phyloP scores from a whole-genome alignment of 352 stramenopile genomes.

The Phytophthora ohioensis region DNA sequence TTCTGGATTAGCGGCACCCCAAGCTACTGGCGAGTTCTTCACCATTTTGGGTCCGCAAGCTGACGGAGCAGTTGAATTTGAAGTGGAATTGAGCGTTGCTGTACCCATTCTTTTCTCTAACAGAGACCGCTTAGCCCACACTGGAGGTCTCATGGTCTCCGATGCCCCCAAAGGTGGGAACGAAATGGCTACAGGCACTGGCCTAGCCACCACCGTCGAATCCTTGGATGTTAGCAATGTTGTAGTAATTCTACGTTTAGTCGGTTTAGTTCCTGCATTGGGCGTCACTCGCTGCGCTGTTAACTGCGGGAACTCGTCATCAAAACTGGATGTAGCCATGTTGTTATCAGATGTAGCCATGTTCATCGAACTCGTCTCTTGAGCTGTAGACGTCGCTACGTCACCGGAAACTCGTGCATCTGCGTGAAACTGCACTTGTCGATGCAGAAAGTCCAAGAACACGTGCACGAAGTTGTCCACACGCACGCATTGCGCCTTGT shows the following conservation, averaged over 20 bases:
- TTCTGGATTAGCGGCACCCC: not conserved
- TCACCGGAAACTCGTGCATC: constrained; percentile 1
- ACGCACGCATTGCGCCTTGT: constrained; percentile 22
- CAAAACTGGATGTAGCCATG: constrained; percentile 24
- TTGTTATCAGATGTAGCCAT: constrained; percentile 12
- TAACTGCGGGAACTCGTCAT: constrained; percentile 53
- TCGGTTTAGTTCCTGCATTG: constrained; percentile 20
- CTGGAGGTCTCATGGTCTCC: constrained; percentile 20
- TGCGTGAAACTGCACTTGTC: constrained; percentile 26
- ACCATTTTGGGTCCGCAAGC: constrained; percentile 1
- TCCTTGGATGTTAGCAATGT: constrained; percentile 50
- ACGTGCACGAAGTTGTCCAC: constrained; percentile 41
- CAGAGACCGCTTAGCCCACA: constrained; percentile 55
- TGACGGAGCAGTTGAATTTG: not conserved
- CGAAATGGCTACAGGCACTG: constrained; percentile 36
- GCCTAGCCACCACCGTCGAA: constrained; percentile 30
- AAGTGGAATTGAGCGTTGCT: not conserved
- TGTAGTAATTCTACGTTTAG: constrained; percentile 57
- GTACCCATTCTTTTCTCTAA: constrained; percentile 55
- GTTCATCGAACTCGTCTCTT: constrained; percentile 2
- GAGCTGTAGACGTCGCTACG: not conserved
- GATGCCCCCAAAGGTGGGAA: constrained; percentile 40
- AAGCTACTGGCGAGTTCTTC: not conserved
- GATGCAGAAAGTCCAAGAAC: constrained; percentile 39
- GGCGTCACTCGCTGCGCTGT: not conserved